Evolutionary conservation across 2,329 filamentous ascomycete genomes (phyloP).

Genomic region (Fusarium anguioides): DNA sequence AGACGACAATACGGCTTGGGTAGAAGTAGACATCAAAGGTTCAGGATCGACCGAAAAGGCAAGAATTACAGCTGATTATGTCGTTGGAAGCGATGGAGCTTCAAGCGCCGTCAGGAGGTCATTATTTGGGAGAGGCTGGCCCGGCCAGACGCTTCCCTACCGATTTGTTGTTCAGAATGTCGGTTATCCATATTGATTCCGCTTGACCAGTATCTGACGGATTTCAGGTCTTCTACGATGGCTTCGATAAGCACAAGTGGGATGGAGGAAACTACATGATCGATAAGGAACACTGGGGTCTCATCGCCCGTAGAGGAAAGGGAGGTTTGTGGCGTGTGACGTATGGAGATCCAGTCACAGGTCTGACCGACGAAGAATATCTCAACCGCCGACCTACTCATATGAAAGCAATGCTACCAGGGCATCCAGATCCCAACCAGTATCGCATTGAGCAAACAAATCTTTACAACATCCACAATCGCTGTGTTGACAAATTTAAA

Average conservation of each 20-base stretch:
- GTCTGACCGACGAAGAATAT: conserved; percentile 4
- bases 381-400: neutral
- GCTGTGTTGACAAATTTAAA: neutral
- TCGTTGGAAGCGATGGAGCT: conserved; percentile 8
- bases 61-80: neutral
- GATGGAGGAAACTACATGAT: conserved; percentile 11
- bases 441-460: conserved; percentile 3
- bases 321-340: conserved; percentile 7
- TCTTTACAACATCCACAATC: conserved; percentile 9
- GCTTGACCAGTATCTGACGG: accelerated
- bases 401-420: conserved; percentile 8
- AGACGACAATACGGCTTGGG: neutral
- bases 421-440: neutral
- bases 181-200: accelerated
- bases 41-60: accelerated
- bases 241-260: conserved; percentile 1
- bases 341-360: neutral
- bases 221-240: conserved; percentile 1
- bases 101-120: neutral
- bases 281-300: neutral
- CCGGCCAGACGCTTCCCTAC: neutral
- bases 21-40: neutral
- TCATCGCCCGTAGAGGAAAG: neutral
- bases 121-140: conserved; percentile 2
- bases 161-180: conserved; percentile 8